These are phyloP conservation scores for Ajuga chamaepitys DNA, from an alignment of 257 asterid genomes.

Conservation along the genomic window DNA sequence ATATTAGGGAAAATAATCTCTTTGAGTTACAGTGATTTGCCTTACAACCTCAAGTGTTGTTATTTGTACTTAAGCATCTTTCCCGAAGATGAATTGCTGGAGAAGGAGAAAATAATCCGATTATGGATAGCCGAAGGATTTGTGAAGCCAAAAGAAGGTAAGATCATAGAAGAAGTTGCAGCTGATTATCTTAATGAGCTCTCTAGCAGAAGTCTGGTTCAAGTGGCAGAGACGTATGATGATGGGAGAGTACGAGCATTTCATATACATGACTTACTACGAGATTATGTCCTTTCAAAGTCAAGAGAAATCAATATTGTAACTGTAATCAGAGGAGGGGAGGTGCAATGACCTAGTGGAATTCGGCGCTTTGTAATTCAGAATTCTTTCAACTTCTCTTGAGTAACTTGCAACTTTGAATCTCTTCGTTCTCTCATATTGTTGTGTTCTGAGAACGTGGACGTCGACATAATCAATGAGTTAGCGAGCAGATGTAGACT, in stretches of 20 bases:
- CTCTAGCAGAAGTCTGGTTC: constrained; percentile 19
- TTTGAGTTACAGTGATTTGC: constrained; percentile 8
- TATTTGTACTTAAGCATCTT: constrained; percentile 1
- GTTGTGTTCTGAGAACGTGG: background rate
- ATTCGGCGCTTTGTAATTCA: constrained; percentile 2
- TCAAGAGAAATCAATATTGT: constrained; percentile 5
- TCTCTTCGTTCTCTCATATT: constrained; percentile 15
- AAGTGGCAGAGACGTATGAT: background rate
- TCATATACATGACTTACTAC: constrained; percentile 19
- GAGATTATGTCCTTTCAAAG: constrained; percentile 1
- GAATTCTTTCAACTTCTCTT: too few relatives aligned
- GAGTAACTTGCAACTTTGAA: background rate
- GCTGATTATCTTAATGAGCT: constrained; percentile 20
- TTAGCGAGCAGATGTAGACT: background rate
- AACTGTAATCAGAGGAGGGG: background rate
- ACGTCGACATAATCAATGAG: background rate
- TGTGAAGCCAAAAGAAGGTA: constrained; percentile 3
- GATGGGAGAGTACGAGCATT: constrained; percentile 2
- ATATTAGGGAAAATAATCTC: background rate
- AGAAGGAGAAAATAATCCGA: background rate
- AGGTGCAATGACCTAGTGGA: background rate
- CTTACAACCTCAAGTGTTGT: background rate
- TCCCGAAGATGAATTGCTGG: constrained; percentile 10
- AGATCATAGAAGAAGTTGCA: constrained; percentile 21
- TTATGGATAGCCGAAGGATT: constrained; percentile 34